Evolutionary conservation across 73 alveolate species (phyloP), one percentile per base, ranked within the genome.

Genomic region (Symbiodinium pilosum): DNA sequence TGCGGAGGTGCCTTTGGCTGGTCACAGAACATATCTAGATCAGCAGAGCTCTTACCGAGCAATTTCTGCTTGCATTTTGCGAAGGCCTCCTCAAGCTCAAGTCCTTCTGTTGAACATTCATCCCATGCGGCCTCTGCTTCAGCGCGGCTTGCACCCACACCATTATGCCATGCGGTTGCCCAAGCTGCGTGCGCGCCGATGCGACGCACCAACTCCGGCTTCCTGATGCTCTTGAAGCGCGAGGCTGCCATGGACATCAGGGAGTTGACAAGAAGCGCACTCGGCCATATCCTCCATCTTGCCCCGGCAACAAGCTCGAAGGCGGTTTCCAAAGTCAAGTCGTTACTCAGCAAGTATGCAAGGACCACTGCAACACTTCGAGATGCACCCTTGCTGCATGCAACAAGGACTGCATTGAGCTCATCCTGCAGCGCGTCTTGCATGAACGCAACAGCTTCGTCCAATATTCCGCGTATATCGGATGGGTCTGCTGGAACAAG

Each of bases 91-190:
- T 43, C 92, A 28, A 84, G 56, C 26, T 21, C 12, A 21, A n/a
- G 59, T 52, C 51, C 32, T 0, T 41, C 18, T 36, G 39, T 26
- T 9, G 59, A 47, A 47, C 59, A 47, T 16, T 39, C 8, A n/a
- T 43, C 92, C 92, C 71, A 41, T 26, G 24, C 11, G 26, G 3
- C 21, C 41, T 41, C 68, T 8, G 68, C 71, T 7, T 84, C 92
- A 20, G 40, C 36, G 26, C 5, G 54, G 36, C 42, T 43, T 36
- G 54, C 92, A 4, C 24, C 73, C 43, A n/a, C 44, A 14, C 93
- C 93, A 36, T 85, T 85, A 51, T 85, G 93, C 93, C 93, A 85
- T 18, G 93, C 93, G 36, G 93, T 85, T 38, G 93, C 93, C 93
- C 93, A 85, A 47, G 93, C 93, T 12, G 93, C 93, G 36, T 85